Conservation (phyloP, 148 eudicot genomes). For the Camellia sinensis region DNA sequence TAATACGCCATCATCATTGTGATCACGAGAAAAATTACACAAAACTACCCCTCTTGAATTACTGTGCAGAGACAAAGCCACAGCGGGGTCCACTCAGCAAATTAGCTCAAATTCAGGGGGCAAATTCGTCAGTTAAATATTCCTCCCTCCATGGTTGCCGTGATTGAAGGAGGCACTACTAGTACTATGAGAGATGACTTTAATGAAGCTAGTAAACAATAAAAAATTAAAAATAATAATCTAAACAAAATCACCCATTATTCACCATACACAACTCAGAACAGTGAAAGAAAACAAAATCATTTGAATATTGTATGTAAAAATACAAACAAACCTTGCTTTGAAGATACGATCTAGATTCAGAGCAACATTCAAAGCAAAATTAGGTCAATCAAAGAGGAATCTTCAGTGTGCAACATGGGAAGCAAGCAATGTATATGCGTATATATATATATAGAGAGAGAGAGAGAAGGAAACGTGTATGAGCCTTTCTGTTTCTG, state of each 20-base stretch:
- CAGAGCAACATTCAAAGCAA: slow-evolving; percentile 8
- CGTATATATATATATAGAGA: neutral
- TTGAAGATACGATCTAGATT: neutral
- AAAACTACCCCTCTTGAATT: neutral
- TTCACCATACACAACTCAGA: neutral
- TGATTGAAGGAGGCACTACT: slow-evolving; percentile 1
- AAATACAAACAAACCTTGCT: slow-evolving; percentile 1
- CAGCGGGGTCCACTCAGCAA: neutral
- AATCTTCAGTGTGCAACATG: neutral
- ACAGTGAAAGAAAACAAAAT: neutral
- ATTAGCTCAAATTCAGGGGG: neutral
- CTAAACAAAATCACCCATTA: neutral
- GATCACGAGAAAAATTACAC: neutral
- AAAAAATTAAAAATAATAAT: neutral
- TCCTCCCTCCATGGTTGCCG: slow-evolving; percentile 1
- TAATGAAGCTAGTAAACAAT: neutral
- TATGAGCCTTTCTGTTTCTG: neutral
- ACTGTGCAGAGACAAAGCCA: neutral
- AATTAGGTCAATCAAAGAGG: neutral
- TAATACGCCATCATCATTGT: neutral
- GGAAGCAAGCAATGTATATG: neutral
- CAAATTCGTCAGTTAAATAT: neutral
- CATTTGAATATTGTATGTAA: neutral
- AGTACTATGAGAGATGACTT: neutral
- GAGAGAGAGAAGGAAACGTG: neutral